Conservation (phyloP, 78 protist genomes). For the Dictyostelium discoideum region DNA sequence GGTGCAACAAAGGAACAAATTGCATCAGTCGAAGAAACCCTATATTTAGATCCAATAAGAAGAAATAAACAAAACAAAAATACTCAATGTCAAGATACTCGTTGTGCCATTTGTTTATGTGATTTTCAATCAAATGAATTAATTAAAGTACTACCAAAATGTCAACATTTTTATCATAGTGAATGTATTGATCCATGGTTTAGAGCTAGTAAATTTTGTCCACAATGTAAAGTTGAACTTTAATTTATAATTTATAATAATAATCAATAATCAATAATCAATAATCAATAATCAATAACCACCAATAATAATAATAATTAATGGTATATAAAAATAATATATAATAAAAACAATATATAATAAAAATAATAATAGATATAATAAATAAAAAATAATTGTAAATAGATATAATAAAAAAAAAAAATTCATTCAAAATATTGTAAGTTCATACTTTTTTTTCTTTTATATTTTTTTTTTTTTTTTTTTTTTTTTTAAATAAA, state of each 20-base stretch:
- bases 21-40: neutral
- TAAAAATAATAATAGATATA: neutral
- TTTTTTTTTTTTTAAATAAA: neutral
- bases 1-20: constrained; percentile 44
- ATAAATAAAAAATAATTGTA: neutral
- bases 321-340: too few relatives aligned
- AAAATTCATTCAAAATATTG: neutral
- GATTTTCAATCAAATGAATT: constrained; percentile 1
- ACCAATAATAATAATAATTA: too few relatives aligned
- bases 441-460: neutral
- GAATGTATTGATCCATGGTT: constrained; percentile 54
- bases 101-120: constrained; percentile 58
- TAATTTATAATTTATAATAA: neutral
- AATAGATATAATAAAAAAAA: neutral
- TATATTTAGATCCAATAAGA: neutral
- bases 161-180: constrained; percentile 36
- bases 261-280: too few relatives aligned
- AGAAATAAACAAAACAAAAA: neutral
- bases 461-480: too few relatives aligned
- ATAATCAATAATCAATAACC: too few relatives aligned
- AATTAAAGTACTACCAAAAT: constrained; percentile 29
- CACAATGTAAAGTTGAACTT: constrained; percentile 49
- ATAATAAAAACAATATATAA: neutral
- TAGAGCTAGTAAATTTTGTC: neutral
- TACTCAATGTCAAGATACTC: neutral